A percentile compares a stretch with the other conserved stretches of the same genome.
These are phyloP conservation scores for Fusarium sp. DNA, from an alignment of 2,329 filamentous ascomycete species.

Conservation along the genomic window DNA sequence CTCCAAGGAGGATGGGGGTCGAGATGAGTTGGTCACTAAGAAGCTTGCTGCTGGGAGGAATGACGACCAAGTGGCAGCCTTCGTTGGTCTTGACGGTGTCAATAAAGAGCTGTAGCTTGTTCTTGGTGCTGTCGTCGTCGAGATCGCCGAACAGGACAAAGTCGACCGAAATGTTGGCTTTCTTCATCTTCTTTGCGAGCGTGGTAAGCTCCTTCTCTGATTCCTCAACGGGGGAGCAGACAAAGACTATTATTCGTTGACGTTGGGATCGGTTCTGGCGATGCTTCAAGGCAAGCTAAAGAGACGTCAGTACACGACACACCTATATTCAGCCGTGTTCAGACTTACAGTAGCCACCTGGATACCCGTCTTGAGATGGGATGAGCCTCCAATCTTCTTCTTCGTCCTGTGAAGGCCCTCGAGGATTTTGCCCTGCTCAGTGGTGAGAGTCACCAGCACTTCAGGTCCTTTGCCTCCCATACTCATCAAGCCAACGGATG, in stretches of 20 bases:
- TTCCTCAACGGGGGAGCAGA: constrained; percentile 90
- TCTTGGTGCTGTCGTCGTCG: constrained; percentile 84
- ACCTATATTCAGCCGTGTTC: background rate
- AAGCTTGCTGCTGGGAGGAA: constrained; percentile 89
- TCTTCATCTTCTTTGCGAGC: constrained; percentile 98
- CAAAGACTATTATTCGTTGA: constrained; percentile 96
- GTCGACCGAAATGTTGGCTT: constrained; percentile 92
- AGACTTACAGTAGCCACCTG: constrained; percentile 87
- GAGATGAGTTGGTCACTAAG: constrained; percentile 91
- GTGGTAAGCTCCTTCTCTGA: constrained; percentile 88
- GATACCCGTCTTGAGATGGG: constrained; percentile 90
- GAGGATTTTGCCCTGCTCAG: constrained; percentile 94
- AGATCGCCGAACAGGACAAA: constrained; percentile 95
- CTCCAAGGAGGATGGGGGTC: constrained; percentile 88
- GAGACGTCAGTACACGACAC: constrained; percentile 32
- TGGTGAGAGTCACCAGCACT: constrained; percentile 94
- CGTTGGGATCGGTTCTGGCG: constrained; percentile 97
- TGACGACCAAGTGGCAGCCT: constrained; percentile 88
- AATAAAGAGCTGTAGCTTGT: constrained; percentile 94
- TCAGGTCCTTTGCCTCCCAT: constrained; percentile 98
- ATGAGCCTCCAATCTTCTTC: constrained; percentile 87
- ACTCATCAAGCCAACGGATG: constrained; percentile 96
- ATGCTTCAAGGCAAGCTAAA: constrained; percentile 92
- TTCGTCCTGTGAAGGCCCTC: constrained; percentile 89
- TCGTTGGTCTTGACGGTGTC: constrained; percentile 91